Percentiles rank a stretch among this genome's conserved stretches.
Conservation (phyloP, 2,329 filamentous ascomycete species). For the Microcyclospora pomicola region DNA sequence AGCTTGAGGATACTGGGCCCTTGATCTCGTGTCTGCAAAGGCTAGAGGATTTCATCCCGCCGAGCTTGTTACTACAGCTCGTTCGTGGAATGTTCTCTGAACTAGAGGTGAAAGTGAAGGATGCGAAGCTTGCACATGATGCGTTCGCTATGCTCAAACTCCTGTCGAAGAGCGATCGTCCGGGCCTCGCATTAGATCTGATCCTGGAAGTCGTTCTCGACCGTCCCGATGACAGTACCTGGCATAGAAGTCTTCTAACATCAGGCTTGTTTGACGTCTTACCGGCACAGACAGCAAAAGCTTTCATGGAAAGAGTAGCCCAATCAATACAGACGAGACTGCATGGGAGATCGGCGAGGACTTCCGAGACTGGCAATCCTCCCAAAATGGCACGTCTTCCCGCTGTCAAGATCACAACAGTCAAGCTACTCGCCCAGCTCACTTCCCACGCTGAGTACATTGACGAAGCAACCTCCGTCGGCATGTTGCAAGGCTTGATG, state of each 20-base stretch:
- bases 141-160: conserved; percentile 4
- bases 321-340: conserved; percentile 19
- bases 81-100: conserved; percentile 1
- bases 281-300: conserved; percentile 17
- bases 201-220: conserved; percentile 6
- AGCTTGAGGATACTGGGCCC: conserved; percentile 3
- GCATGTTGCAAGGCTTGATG: conserved; percentile 21
- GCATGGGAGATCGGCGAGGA: conserved; percentile 9
- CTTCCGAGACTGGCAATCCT: no score
- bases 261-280: conserved; percentile 21
- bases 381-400: conserved; percentile 6
- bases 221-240: conserved; percentile 25
- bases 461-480: conserved; percentile 16
- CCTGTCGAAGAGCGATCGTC: conserved; percentile 5
- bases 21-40: conserved; percentile 1
- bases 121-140: not conserved
- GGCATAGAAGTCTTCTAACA: conserved; percentile 27
- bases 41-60: conserved; percentile 4
- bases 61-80: conserved; percentile 6
- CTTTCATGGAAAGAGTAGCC: conserved; percentile 19
- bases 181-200: conserved; percentile 4
- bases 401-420: conserved; percentile 28
- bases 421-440: conserved; percentile 29
- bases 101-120: not conserved
- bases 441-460: conserved; percentile 23